Evolutionary conservation across 176 grass and related monocot species (phyloP).

Genomic region (Carex parvula): DNA sequence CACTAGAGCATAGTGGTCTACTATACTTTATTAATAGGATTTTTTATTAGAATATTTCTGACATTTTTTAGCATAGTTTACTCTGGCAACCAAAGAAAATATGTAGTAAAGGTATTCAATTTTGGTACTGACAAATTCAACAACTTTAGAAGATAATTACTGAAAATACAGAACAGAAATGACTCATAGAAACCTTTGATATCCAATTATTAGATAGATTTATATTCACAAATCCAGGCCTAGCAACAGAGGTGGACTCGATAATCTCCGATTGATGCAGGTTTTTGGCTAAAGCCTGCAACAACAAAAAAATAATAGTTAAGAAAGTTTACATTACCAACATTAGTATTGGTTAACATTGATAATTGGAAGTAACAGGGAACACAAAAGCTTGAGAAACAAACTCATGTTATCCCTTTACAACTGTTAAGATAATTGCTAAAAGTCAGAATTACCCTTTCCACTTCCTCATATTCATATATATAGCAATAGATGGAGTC

Average conservation of each 20-base stretch:
- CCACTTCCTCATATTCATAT: background rate
- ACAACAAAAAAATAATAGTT: background rate
- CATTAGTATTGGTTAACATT: background rate
- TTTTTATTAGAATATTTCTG: background rate
- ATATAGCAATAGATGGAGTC: background rate
- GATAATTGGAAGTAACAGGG: background rate
- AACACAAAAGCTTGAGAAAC: background rate
- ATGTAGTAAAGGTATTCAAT: conserved; percentile 7
- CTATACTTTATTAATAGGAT: background rate
- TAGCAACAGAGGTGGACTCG: conserved; percentile 80
- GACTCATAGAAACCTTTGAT: conserved; percentile 50
- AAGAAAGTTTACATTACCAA: background rate
- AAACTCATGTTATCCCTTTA: background rate
- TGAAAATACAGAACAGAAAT: background rate
- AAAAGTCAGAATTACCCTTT: background rate
- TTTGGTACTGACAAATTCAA: background rate
- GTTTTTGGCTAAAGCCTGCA: conserved; percentile 74
- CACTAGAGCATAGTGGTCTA: background rate
- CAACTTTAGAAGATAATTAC: background rate
- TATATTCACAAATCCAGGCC: conserved; percentile 98
- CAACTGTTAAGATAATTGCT: background rate
- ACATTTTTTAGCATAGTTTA: conserved; percentile 7
- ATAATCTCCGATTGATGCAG: conserved; percentile 76
- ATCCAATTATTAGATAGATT: conserved; percentile 73
- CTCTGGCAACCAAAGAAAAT: conserved; percentile 2